phyloP scores from a whole-genome alignment of 768 basidiomycete species.

The Kwoniella sp. region DNA sequence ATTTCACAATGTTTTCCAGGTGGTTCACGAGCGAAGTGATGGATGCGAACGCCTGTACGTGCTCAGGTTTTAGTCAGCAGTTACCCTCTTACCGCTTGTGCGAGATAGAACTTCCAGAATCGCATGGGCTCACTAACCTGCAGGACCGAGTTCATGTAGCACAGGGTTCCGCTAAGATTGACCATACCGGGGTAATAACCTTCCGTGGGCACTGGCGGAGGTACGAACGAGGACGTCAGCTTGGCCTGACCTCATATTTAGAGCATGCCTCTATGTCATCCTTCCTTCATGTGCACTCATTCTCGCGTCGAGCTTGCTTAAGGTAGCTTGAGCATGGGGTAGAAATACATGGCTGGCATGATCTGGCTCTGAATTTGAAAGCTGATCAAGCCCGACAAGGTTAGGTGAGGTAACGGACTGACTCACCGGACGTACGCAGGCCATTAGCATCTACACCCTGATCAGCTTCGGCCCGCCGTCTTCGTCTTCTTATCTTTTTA shows the following conservation, averaged over 20 bases:
- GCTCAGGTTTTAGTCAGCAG: background rate
- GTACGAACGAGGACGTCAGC: background rate
- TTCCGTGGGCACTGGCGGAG: background rate
- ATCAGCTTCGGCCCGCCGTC: constrained; percentile 12
- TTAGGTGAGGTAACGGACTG: background rate
- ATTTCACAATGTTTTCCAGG: constrained; percentile 72
- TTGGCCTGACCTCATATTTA: background rate
- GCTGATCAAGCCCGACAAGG: too few species aligned
- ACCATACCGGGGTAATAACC: constrained; percentile 79
- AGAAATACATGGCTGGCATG: too few species aligned
- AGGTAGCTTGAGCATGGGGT: too few species aligned
- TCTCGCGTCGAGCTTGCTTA: too few species aligned
- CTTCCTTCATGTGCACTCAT: too few species aligned
- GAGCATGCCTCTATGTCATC: background rate
- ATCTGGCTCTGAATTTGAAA: too few species aligned
- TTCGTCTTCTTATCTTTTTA: constrained; percentile 10
- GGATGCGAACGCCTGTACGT: constrained; percentile 80
- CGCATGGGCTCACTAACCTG: constrained; percentile 62
- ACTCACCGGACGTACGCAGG: background rate
- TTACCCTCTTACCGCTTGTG: constrained; percentile 21
- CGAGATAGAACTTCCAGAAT: constrained; percentile 1
- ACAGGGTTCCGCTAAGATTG: constrained; percentile 93
- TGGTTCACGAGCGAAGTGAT: constrained; percentile 78
- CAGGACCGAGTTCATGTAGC: constrained; percentile 95
- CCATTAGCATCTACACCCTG: too few species aligned